A percentile compares a stretch with the other conserved stretches of the same genome.
Evolutionary conservation across 768 basidiomycete species (phyloP).

Genomic region (Phylloporus rhodoxanthus): DNA sequence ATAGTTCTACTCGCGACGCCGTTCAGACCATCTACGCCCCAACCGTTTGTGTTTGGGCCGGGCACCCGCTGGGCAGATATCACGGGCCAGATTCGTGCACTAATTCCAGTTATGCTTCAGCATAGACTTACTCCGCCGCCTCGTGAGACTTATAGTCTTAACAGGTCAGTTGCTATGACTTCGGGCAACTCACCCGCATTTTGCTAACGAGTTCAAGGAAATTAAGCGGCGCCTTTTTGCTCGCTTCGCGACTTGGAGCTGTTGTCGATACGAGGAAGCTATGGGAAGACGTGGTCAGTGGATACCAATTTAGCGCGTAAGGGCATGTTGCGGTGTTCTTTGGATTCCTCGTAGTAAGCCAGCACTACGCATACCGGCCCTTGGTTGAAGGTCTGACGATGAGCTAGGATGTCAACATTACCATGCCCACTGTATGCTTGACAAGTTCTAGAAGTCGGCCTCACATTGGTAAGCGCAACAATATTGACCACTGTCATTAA

Average conservation of each 20-base stretch:
- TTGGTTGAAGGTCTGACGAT: neutral
- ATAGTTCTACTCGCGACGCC: conserved; percentile 83
- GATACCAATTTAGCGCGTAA: conserved; percentile 15
- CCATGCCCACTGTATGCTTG: neutral
- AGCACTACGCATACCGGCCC: neutral
- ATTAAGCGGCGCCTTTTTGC: conserved; percentile 74
- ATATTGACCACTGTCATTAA: neutral
- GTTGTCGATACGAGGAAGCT: conserved; percentile 65
- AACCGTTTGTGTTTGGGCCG: conserved; percentile 77
- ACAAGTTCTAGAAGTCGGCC: neutral
- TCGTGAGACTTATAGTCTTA: conserved; percentile 89
- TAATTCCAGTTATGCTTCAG: conserved; percentile 87
- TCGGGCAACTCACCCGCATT: neutral
- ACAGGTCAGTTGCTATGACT: conserved; percentile 49
- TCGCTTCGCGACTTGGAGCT: conserved; percentile 71
- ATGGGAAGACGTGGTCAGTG: conserved; percentile 64
- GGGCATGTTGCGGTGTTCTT: neutral
- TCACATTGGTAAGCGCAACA: neutral
- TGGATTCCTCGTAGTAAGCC: conserved; percentile 2
- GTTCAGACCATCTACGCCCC: conserved; percentile 58
- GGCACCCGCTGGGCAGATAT: conserved; percentile 61
- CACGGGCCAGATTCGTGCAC: conserved; percentile 68
- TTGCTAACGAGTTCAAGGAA: conserved; percentile 39
- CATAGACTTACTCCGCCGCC: conserved; percentile 90
- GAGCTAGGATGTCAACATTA: neutral